Base-by-base conservation (phyloP, 75 land plant species). In the Picea glauca region DNA sequence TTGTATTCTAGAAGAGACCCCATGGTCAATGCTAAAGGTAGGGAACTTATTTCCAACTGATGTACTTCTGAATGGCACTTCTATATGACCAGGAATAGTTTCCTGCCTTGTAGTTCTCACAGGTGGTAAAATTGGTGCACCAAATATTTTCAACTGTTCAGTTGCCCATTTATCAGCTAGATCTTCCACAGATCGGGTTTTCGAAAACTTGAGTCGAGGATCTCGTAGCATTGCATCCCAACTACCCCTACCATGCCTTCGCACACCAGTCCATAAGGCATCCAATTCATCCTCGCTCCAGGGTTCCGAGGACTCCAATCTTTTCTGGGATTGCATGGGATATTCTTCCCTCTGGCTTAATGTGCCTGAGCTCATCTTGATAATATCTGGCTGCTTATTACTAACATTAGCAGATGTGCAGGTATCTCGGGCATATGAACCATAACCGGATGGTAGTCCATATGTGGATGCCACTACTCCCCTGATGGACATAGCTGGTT, bases 251-350 rank as follows among this genome's bases (percentile, higher is more conserved):
- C 99, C 99, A 88, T 95, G 85, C 46, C 99, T 89, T 17, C 99
- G 91, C 33, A 98, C 96, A 38, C 98, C 99, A 81, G 87, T 79
- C 99, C 99, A 98, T 13, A 98, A 80, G 59, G 83, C 82, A 85
- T 98, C 99, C 32, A 98, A 87, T 80, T 98, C 99, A 82, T 98
- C 96, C 76, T 98, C 99, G 72, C 93, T 89, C 99, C 99, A 98
- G 38, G 85, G 30, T 67, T 85, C 89, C 13, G 58, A 35, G 13
- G 54, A 31, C 32, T 75, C 76, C 76, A 46, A 58, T 58, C 60
- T 56, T 70, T 70, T 70, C 14, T 54, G 59, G n/a, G 76, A 75
- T 6, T 75, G 76, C 76, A 56, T 13, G 11, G 33, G 17, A 75
- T 57, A 31, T n/a, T 75, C 76, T n/a, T 75, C 76, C 59, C 76